Evolutionary conservation across 2,329 filamentous ascomycete species (phyloP), one percentile per base, ranked within the genome.

Genomic region (Apiospora marii): DNA sequence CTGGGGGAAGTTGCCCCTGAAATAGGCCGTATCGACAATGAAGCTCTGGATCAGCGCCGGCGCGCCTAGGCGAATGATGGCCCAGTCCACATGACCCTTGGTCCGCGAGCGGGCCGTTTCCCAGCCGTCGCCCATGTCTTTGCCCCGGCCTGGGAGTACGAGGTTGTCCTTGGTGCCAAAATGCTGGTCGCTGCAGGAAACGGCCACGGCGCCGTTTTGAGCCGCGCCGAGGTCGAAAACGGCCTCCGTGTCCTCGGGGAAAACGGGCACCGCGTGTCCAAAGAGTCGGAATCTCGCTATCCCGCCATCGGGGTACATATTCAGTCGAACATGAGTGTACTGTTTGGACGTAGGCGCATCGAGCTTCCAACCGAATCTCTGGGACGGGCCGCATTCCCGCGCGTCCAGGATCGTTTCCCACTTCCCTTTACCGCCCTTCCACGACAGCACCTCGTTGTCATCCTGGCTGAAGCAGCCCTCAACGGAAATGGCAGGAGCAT

Each of bases 61-160:
- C 0, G 90, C 89, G 34, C 93, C 94, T 27, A 96, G 88, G 68
- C 90, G 89, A 75, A 96, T 89, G 76, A 96, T 90, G n/a, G 91
- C 87, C 93, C 94, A 96, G 82, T 96, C 94, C 27, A 93, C 84
- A 81, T 96, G 94, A 64, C 86, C 90, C 81, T 90, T 91, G 69
- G 87, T 90, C 69, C 94, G 86, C 48, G 92, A 94, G 71, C 94
- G 88, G 76, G 92, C 90, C 72, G 94, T 96, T 84, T 96, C 94
- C 94, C 94, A 96, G 10, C 94, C 94, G 80, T 96, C 94, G 69
- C 93, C 92, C 94, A 96, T 96, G 83, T 96, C 93, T 81, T 92
- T 91, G 58, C 93, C 93, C 37, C 93, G 87, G 2, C 93, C 93
- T 0, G 93, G 93, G 4, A 95, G 85, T n/a, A 95, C 87, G 46